Conservation (phyloP, 805 yeast species). For the Saccharomycopsis schoenii region DNA sequence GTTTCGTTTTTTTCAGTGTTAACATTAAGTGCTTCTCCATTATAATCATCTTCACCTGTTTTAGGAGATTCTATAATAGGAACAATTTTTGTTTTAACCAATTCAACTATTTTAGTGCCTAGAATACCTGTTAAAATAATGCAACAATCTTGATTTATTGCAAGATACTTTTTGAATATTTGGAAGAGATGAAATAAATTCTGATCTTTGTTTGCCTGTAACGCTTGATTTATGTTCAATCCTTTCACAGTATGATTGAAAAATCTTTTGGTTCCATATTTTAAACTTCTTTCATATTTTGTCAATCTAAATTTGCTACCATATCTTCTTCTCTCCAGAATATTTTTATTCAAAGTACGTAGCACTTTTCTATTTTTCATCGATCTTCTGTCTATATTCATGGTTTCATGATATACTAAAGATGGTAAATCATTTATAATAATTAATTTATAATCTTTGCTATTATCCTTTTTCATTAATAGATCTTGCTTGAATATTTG, state of each 20-base stretch:
- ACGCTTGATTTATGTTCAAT: slow-evolving; percentile 3
- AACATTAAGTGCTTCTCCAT: background rate
- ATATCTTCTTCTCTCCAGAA: slow-evolving; percentile 10
- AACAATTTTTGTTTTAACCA: background rate
- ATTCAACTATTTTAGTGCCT: background rate
- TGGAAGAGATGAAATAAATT: background rate
- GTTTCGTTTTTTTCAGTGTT: background rate
- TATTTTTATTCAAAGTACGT: slow-evolving; percentile 5
- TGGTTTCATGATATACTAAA: slow-evolving; percentile 8
- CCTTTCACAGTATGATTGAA: background rate
- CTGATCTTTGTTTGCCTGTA: slow-evolving; percentile 7
- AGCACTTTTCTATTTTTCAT: slow-evolving; percentile 2
- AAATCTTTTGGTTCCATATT: slow-evolving; percentile 12
- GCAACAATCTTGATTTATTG: slow-evolving; percentile 6
- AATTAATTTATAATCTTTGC: slow-evolving; percentile 9
- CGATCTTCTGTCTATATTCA: slow-evolving; percentile 3
- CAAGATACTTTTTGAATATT: slow-evolving; percentile 6
- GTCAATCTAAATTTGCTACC: slow-evolving; percentile 9
- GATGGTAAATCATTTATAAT: slow-evolving; percentile 14
- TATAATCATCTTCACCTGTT: background rate
- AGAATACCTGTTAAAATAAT: slow-evolving; percentile 11
- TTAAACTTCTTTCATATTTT: slow-evolving; percentile 7
- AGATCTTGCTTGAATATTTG: background rate
- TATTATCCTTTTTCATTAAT: background rate
- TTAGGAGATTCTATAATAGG: background rate